These are phyloP conservation scores for Pilaira anomala DNA, from an alignment of 192 early-diverging fungal genomes.

Conservation along the genomic window DNA sequence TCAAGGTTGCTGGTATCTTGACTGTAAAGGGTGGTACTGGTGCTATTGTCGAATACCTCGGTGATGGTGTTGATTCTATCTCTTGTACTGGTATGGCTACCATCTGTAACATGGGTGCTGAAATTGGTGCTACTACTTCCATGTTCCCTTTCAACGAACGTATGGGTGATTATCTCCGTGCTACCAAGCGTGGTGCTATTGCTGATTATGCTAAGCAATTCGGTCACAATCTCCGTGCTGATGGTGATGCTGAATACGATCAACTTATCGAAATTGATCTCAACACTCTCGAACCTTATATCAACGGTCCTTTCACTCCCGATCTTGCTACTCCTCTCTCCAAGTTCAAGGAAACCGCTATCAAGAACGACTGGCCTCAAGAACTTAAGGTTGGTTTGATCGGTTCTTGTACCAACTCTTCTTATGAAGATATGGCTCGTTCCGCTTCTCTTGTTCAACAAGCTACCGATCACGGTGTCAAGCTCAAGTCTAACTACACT, in stretches of 20 bases:
- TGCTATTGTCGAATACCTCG: conserved; percentile 97
- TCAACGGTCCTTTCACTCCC: conserved; percentile 97
- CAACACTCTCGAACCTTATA: conserved; percentile 88
- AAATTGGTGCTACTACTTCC: conserved; percentile 97
- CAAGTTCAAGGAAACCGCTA: conserved; percentile 88
- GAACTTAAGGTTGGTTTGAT: conserved; percentile 91
- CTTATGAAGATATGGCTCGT: conserved; percentile 96
- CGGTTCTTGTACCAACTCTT: conserved; percentile 98
- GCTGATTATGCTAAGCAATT: conserved; percentile 78
- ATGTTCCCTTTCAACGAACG: conserved; percentile 91
- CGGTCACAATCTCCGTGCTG: conserved; percentile 85
- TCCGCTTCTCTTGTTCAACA: conserved; percentile 86
- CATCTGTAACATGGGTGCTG: conserved; percentile 99
- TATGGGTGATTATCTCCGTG: conserved; percentile 89
- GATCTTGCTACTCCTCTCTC: conserved; percentile 91
- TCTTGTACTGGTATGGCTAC: conserved; percentile 99
- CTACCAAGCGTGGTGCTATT: conserved; percentile 78
- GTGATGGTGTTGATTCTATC: conserved; percentile 88
- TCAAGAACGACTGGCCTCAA: conserved; percentile 83
- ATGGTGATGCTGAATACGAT: conserved; percentile 87
- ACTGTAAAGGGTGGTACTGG: conserved; percentile 98
- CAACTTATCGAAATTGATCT: conserved; percentile 94
- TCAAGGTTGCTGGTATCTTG: conserved; percentile 90
- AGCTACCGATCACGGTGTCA: conserved; percentile 76
- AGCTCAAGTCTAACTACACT: conserved; percentile 79